A percentile compares a stretch with the other conserved stretches of the same genome.
phyloP scores from a whole-genome alignment of 129 eudicot genomes.

The Saussurea involucrata region DNA sequence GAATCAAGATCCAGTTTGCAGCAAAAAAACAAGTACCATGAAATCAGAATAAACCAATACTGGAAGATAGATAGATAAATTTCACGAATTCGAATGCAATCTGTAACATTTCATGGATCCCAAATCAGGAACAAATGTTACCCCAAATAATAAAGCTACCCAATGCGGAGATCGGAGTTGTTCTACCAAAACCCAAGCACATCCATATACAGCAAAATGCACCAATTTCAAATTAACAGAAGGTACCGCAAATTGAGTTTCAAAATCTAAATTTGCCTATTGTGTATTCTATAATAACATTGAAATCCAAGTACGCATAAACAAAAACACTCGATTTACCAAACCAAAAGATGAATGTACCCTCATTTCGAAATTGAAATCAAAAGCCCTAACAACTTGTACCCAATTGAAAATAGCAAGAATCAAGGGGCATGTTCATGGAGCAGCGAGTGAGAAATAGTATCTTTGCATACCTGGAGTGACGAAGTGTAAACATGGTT shows the following conservation, averaged over 20 bases:
- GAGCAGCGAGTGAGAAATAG: slow-evolving; percentile 21
- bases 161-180: slow-evolving; percentile 12
- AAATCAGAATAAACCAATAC: slow-evolving; percentile 5
- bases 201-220: slow-evolving; percentile 10
- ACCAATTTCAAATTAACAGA: neutral
- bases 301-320: neutral
- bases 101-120: slow-evolving; percentile 20
- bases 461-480: slow-evolving; percentile 37
- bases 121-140: slow-evolving; percentile 4
- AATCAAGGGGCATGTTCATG: slow-evolving; percentile 14
- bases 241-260: neutral
- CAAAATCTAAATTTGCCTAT: neutral
- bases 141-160: slow-evolving; percentile 2
- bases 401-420: slow-evolving; percentile 2
- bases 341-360: slow-evolving; percentile 18
- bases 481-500: slow-evolving; percentile 30
- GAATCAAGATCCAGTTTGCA: slow-evolving; percentile 22
- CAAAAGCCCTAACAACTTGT: slow-evolving; percentile 1
- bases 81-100: neutral
- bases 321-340: slow-evolving; percentile 12
- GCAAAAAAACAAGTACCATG: neutral
- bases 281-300: neutral
- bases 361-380: slow-evolving; percentile 10
- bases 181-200: neutral
- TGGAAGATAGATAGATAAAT: neutral